These are phyloP conservation scores for Arthrobotrys pseudoclavata DNA, from an alignment of 2,329 filamentous ascomycete genomes.

Conservation along the genomic window DNA sequence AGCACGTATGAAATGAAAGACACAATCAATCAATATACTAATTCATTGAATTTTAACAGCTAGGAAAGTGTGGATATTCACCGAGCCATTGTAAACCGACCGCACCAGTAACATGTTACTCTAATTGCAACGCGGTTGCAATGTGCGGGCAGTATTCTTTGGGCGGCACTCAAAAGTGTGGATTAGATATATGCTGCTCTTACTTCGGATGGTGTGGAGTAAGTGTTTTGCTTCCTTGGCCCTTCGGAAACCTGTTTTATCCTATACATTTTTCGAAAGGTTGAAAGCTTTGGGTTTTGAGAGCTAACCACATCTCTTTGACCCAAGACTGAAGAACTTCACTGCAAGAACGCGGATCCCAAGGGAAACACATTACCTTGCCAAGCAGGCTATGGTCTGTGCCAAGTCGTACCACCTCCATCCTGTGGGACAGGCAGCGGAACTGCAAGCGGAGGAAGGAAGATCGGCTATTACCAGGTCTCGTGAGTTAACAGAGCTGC, in stretches of 20 bases:
- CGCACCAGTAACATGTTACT: conserved; percentile 22
- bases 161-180: conserved; percentile 28
- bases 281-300: background rate
- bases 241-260: no score
- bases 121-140: conserved; percentile 33
- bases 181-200: conserved; percentile 34
- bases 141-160: conserved; percentile 39
- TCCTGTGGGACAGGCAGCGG: conserved; percentile 39
- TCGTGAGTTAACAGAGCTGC: conserved; percentile 22
- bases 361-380: conserved; percentile 38
- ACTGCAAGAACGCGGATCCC: conserved; percentile 34
- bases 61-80: conserved; percentile 38
- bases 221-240: no score
- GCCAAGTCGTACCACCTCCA: conserved; percentile 26
- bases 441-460: conserved; percentile 36
- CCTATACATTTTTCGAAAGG: no score
- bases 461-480: conserved; percentile 39
- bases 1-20: no score
- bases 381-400: conserved; percentile 24
- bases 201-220: conserved; percentile 47
- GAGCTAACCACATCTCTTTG: background rate
- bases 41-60: background rate
- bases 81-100: conserved; percentile 31
- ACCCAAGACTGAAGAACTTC: conserved; percentile 22
- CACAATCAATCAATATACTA: no score